Conservation (phyloP, 2,329 filamentous ascomycete species). For the Aspergillus fumigatus region DNA sequence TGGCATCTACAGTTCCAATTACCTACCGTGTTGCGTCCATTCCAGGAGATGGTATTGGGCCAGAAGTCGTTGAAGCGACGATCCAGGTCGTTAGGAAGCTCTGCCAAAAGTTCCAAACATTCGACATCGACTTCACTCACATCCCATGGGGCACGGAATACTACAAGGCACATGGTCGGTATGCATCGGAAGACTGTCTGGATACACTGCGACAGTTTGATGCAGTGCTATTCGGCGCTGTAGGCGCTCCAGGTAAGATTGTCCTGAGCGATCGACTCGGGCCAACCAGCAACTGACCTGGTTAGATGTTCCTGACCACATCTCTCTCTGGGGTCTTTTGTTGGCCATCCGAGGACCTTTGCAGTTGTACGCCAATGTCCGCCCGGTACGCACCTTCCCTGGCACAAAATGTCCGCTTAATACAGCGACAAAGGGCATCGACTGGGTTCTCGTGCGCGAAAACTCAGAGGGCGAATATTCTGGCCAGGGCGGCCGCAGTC, state of each 20-base stretch:
- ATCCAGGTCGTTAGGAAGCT: slow-evolving; percentile 46
- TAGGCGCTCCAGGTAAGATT: slow-evolving; percentile 50
- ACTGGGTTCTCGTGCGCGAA: slow-evolving; percentile 54
- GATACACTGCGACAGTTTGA: slow-evolving; percentile 49
- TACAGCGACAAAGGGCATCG: slow-evolving; percentile 45
- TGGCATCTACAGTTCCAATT: slow-evolving; percentile 22
- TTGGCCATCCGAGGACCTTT: slow-evolving; percentile 53
- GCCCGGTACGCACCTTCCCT: slow-evolving; percentile 47
- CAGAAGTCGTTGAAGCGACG: slow-evolving; percentile 58
- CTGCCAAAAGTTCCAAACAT: slow-evolving; percentile 40
- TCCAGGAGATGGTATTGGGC: slow-evolving; percentile 60
- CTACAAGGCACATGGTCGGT: slow-evolving; percentile 50
- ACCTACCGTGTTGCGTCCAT: slow-evolving; percentile 45
- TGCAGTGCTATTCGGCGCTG: slow-evolving; percentile 57
- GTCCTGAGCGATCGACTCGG: neutral
- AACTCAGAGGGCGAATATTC: slow-evolving; percentile 55
- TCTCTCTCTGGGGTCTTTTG: slow-evolving; percentile 54
- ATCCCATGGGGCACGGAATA: slow-evolving; percentile 37
- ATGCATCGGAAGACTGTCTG: slow-evolving; percentile 50
- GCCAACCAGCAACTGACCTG: neutral
- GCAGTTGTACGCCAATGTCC: slow-evolving; percentile 55
- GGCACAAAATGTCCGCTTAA: slow-evolving; percentile 50
- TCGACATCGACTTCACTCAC: slow-evolving; percentile 48
- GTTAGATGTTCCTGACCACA: slow-evolving; percentile 52
- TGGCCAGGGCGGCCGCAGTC: slow-evolving; percentile 51